Evolutionary conservation across 768 basidiomycete species (phyloP), one percentile per base, ranked within the genome.

Genomic region (Kwoniella europaea): DNA sequence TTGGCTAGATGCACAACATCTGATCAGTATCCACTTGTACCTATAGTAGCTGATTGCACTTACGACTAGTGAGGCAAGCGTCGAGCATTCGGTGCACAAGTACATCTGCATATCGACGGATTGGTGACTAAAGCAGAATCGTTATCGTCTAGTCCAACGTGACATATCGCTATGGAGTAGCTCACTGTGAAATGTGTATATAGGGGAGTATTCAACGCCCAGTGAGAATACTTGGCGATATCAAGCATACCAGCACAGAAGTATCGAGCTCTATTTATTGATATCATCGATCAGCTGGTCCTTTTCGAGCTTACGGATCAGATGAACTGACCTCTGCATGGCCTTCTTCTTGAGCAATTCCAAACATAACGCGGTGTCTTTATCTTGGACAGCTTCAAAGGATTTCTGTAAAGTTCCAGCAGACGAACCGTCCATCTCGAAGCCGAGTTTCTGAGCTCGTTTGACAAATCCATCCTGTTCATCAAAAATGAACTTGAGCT

Each of bases 211-310:
- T 90, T 96, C 74, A 98, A 86, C 0, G 95, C 90, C 82, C 93
- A 98, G 84, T 99, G 97, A 41, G 89, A 85, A 80, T 98, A 99
- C 86, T 98, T 98, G 53, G 94, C 93, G 79, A 99, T 99, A 84
- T 99, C 97, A 76, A 99, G 86, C 96, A 98, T 98, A 73, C 97
- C 97, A 27, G 94, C 89, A 81, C 97, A 99, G 90, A 98, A 98
- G 85, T 99, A 99, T 84, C 94, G 95, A 75, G 97, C 93, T 63
- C 91, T 79, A 64, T 61, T 9, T 1, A 52, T 27, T 29, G 18
- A 12, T 13, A 20, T 13, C 24, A 56, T 56, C 55, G 24, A 56
- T 20, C n/a, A 27, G 55, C 18, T 56, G 55, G 35, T 35, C 35
- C 35, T 35, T 35, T 35, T 35, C 35, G 35, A 35, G 35, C 35